Evolutionary conservation across 2,329 filamentous ascomycete genomes (phyloP), one percentile per base, ranked within the genome.

Genomic region (Knufia petricola): DNA sequence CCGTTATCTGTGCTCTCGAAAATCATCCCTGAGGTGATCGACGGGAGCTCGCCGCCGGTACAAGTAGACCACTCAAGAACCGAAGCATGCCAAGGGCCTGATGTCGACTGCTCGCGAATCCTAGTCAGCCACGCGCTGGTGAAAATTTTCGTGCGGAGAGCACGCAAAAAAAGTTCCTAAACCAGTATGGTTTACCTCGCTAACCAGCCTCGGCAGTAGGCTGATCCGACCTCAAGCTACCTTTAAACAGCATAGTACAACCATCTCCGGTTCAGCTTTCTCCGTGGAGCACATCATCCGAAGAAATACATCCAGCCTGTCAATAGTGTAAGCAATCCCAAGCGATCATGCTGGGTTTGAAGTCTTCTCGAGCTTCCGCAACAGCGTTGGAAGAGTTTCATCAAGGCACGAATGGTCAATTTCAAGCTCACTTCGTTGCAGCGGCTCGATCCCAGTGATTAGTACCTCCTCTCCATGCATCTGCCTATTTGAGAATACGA

Each of bases 161-260:
- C 15, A 28, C 39, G 39, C 39, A 24, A 42, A 26, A n/a, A 26
- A 13, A 19, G 26, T 47, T 30, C 44, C 34, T 21, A 41, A 32
- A 3, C 8, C 26, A 50, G 50, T 44, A 50, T 48, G 37, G 48
- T 49, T 34, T 31, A 47, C 28, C 46, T 20, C 15, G 28, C 26
- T 32, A 23, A 19, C 26, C n/a, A 26, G 39, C 19, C 12, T 24
- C 19, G 4, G n/a, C 3, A 10, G 12, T 32, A 58, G 52, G 48
- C 54, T 55, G 55, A 58, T 57, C 56, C 51, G 53, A 57, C 52
- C 45, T 57, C 54, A 55, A 44, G 50, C 51, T 50, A 55, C 40
- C 51, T 44, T 46, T 51, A 48, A 24, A 36, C 51, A 51, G 50
- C 51, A 50, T 55, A 54, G 53, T 49, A 51, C 50, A 51, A 49